phyloP scores from a whole-genome alignment of 768 basidiomycete species.

The Amanita brunnescens region DNA sequence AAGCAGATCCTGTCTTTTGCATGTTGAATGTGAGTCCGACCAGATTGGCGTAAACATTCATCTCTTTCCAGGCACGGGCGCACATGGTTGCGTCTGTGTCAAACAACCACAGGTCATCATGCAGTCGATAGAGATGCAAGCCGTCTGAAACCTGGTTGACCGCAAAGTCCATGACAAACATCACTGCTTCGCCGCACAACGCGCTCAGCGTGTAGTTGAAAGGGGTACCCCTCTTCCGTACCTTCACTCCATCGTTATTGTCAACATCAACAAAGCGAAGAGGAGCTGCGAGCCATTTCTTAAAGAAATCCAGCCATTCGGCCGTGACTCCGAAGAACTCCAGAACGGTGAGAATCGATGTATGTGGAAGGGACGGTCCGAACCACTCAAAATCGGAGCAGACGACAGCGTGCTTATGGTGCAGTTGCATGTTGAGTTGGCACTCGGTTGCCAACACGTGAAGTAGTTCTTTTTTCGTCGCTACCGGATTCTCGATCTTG shows the following conservation, averaged over 20 bases:
- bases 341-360: conserved; percentile 23
- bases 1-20: conserved; percentile 33
- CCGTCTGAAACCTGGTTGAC: conserved; percentile 35
- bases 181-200: conserved; percentile 27
- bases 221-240: conserved; percentile 33
- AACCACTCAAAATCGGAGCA: conserved; percentile 38
- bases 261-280: conserved; percentile 25
- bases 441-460: conserved; percentile 33
- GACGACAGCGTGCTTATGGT: conserved; percentile 26
- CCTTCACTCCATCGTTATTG: conserved; percentile 16
- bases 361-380: conserved; percentile 32
- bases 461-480: conserved; percentile 30
- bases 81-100: conserved; percentile 24
- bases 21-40: conserved; percentile 33
- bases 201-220: conserved; percentile 31
- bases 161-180: conserved; percentile 42
- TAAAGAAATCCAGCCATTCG: conserved; percentile 20
- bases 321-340: conserved; percentile 18
- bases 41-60: conserved; percentile 30
- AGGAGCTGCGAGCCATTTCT: conserved; percentile 24
- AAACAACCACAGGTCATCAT: conserved; percentile 41
- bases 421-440: conserved; percentile 27
- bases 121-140: conserved; percentile 34
- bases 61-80: conserved; percentile 30
- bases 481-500: conserved; percentile 11